Evolutionary conservation across 768 basidiomycete species (phyloP), one percentile per base, ranked within the genome.

Genomic region (Exsudoporus frostii): DNA sequence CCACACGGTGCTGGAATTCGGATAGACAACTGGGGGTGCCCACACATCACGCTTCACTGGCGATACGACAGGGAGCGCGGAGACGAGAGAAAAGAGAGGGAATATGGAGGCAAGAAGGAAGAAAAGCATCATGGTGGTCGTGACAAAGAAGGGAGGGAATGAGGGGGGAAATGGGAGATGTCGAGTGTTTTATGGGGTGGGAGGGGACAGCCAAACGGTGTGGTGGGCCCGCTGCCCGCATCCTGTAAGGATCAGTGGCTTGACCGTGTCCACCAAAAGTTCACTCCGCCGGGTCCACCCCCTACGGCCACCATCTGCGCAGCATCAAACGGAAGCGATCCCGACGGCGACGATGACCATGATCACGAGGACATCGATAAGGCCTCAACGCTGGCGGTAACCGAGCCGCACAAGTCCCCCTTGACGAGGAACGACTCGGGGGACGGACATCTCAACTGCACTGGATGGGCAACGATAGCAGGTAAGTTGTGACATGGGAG

Each of bases 351-450:
- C 22, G n/a, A 34, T 34, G 10, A 2, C 15, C 45, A 47, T 25
- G 11, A 36, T 34, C 25, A 56, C 24, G 57, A 45, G 19, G 85
- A 88, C 62, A 59, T 86, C 27, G 88, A 90, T 65, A 87, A 90
- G 22, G 86, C 83, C 46, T 75, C 77, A 40, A 77, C 79, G 8
- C 71, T 90, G 34, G 75, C 79, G 20, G 76, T 7, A 24, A 14
- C 19, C 34, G 45, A 30, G n/a, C 9, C 15, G 1, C 25, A 20
- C 51, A 39, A 7, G 22, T 32, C 27, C 32, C 42, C 32, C 3
- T 14, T 1, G 48, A 43, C 38, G 44, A 51, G n/a, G 34, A 19
- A 29, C 29, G 29, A 29, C 29, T 10, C 5, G 29, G 6, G 27
- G 1, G 27, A 27, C 27, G 27, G 27, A 6, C 27, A 27, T 27